Percentiles rank a stretch among this genome's conserved stretches.
These are phyloP conservation scores for Mycena latifolia DNA, from an alignment of 768 basidiomycete genomes.

Conservation along the genomic window DNA sequence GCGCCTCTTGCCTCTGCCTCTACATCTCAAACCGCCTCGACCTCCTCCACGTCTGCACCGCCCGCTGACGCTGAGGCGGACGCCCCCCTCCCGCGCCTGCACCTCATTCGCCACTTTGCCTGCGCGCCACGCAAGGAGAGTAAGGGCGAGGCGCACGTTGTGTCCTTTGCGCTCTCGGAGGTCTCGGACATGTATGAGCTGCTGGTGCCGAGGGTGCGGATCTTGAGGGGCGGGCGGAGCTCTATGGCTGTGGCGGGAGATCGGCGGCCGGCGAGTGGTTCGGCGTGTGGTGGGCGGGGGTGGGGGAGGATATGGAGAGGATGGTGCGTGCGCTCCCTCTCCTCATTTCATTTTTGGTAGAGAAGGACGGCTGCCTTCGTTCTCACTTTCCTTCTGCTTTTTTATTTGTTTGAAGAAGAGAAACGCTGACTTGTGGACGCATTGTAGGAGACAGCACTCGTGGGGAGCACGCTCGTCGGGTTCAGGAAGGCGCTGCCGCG, in stretches of 20 bases:
- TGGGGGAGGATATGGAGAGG: constrained; percentile 70
- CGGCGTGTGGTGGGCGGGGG: constrained; percentile 73
- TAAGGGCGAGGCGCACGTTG: constrained; percentile 37
- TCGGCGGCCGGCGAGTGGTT: too few species aligned
- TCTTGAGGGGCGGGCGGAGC: constrained; percentile 42
- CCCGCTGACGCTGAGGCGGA: constrained; percentile 26
- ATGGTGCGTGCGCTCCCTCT: constrained; percentile 60
- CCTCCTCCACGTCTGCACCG: background rate
- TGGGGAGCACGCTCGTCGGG: constrained; percentile 41
- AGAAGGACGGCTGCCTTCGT: background rate
- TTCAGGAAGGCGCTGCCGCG: constrained; percentile 67
- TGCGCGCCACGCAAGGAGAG: too few species aligned
- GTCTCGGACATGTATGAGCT: constrained; percentile 73
- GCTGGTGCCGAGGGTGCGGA: constrained; percentile 70
- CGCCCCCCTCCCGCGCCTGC: constrained; percentile 48
- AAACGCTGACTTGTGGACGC: background rate
- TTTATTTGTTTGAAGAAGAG: too few species aligned
- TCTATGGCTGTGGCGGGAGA: constrained; percentile 63
- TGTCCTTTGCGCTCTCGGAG: constrained; percentile 60
- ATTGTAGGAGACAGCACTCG: constrained; percentile 58
- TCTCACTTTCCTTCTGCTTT: too few species aligned
- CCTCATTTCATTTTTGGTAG: too few species aligned
- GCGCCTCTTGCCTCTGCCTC: constrained; percentile 33
- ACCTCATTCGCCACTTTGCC: constrained; percentile 58
- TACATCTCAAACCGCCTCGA: background rate